Evolutionary conservation across 1,139 yeast genomes (phyloP), one percentile per base, ranked within the genome.

Genomic region (Schizosaccharomyces versatilis): DNA sequence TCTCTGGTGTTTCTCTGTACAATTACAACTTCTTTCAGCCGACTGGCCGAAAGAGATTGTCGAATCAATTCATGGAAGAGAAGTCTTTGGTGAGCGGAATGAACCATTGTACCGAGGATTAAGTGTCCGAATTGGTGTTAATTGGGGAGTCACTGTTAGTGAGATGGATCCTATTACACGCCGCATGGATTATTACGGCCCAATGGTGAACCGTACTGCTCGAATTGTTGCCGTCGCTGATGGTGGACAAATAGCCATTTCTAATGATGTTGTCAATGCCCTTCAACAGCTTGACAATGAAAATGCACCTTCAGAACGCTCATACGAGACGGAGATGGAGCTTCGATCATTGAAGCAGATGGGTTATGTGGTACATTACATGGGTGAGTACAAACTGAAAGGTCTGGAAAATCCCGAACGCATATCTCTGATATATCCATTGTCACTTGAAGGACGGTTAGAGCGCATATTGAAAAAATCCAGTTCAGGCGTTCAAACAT

Each of bases 101-200:
- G 68, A 65, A 36, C 73, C 71, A 49, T 66, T 78, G 0, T 90
- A 81, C 67, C 73, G 94, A 57, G 99, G 99, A 1, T 69, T 90
- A 54, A 82, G 94, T 0, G 99, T 90, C 9, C 77, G 99, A 64
- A 90, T 90, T 97, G 98, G 98, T 59, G 77, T 85, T 53, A 97
- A 90, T 67, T 90, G 97, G 95, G 99, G 99, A 57, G 74, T 83
- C 1, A 98, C 99, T 0, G 96, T 90, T 52, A 85, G 95, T 63
- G 99, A 93, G 65, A 78, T 84, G 5, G 98, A 90, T 71, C 82
- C 90, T 56, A 86, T 88, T 56, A 90, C 98, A 0, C 78, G 88
- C 60, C 79, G 99, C 71, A 90, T 93, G 98, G 99, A 90, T 68
- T 90, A 90, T 67, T 83, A 90, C 63, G 99, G 99, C 0, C 98